phyloP scores from a whole-genome alignment of 2,329 filamentous ascomycete species.

The Apiospora malaysiana region DNA sequence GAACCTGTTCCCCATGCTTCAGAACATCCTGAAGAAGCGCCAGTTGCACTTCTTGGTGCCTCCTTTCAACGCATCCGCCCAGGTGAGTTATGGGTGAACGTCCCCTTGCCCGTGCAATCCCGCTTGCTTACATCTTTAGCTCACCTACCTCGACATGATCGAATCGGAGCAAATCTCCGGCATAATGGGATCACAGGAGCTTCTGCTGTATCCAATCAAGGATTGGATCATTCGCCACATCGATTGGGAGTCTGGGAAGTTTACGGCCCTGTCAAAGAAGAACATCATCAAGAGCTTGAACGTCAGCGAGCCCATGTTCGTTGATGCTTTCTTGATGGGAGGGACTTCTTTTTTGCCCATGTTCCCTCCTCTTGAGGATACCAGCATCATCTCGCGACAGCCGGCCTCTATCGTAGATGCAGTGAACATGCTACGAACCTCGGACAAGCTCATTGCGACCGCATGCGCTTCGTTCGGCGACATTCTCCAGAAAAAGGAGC shows the following conservation, averaged over 20 bases:
- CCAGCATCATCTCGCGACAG: constrained; percentile 58
- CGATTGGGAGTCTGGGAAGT: constrained; percentile 72
- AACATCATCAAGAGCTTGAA: constrained; percentile 72
- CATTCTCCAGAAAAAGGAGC: constrained; percentile 71
- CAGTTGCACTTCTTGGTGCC: constrained; percentile 80
- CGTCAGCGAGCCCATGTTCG: constrained; percentile 73
- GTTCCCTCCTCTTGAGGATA: constrained; percentile 77
- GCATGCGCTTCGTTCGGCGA: constrained; percentile 83
- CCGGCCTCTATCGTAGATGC: constrained; percentile 74
- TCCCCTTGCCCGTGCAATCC: neutral
- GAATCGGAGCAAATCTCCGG: constrained; percentile 74
- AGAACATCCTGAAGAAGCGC: constrained; percentile 72
- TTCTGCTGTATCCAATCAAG: constrained; percentile 84
- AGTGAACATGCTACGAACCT: constrained; percentile 75
- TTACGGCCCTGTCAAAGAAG: constrained; percentile 69
- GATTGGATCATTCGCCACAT: constrained; percentile 72
- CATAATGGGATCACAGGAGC: constrained; percentile 83
- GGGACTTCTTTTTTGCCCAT: constrained; percentile 79
- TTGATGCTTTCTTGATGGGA: constrained; percentile 82
- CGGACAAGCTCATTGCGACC: constrained; percentile 72
- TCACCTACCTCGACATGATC: constrained; percentile 77
- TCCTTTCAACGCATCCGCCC: constrained; percentile 85
- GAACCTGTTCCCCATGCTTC: constrained; percentile 77
- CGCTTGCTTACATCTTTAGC: constrained; percentile 51
- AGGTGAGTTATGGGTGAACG: constrained; percentile 59